Evolutionary conservation across 257 asterid species (phyloP).

Genomic region (Orobanche coerulescens): DNA sequence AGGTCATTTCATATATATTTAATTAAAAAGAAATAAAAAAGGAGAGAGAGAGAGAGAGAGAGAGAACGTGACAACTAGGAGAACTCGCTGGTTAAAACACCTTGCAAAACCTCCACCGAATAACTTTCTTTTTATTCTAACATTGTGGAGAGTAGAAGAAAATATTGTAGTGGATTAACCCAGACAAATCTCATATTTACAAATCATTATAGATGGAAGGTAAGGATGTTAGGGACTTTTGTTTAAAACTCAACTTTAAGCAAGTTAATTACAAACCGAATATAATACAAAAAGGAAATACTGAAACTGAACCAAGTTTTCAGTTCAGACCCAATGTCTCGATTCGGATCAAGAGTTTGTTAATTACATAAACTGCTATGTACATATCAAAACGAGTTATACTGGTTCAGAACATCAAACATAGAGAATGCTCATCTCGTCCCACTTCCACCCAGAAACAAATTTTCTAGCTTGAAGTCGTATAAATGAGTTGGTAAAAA

Average conservation of each 20-base stretch:
- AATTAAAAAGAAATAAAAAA: too few relatives aligned
- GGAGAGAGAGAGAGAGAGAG: not conserved
- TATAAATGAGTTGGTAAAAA: not conserved
- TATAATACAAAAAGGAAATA: not conserved
- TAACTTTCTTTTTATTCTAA: not conserved
- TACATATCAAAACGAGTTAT: not conserved
- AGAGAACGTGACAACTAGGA: not conserved
- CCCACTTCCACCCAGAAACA: constrained; percentile 5
- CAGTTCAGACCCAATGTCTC: not conserved
- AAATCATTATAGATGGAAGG: not conserved
- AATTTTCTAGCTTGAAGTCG: not conserved
- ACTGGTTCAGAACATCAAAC: constrained; percentile 2
- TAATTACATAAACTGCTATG: not conserved
- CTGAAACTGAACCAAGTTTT: not conserved
- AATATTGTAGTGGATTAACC: not conserved
- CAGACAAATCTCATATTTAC: not conserved
- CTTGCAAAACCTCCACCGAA: not conserved
- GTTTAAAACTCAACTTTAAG: not conserved
- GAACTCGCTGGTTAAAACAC: constrained; percentile 3
- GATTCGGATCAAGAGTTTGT: not conserved
- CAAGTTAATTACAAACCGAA: not conserved
- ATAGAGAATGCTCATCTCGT: not conserved
- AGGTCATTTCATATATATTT: not conserved
- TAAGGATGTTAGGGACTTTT: not conserved
- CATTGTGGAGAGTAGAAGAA: not conserved